Base-by-base conservation (phyloP, 78 protist genomes). In the Corallochytrium limacisporum region DNA sequence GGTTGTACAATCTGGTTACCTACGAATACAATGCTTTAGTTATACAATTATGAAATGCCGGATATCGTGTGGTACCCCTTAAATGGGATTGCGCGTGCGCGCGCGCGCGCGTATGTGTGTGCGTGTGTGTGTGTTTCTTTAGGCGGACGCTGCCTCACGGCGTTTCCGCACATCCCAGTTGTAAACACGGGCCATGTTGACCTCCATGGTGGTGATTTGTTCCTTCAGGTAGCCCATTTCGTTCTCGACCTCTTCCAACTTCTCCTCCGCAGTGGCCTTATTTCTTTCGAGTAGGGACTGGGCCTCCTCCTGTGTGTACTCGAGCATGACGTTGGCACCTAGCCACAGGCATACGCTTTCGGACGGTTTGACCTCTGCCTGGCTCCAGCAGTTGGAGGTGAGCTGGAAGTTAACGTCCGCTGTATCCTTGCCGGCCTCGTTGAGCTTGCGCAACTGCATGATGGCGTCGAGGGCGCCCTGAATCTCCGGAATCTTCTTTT, bases 251-350 rank as follows among this genome's bases (percentile, higher is more conserved):
- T 68, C 69, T 29, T 37, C 32, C 20, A 71, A 47, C 50, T 69
- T 70, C 46, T 43, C 62, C 46, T 82, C 72, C 20, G 69, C 82
- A 6, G 74, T 31, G 20, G 44, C 57, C 29, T 68, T 42, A 33
- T 81, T 73, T 33, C 75, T 77, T 15, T 31, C 31, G 10, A 81
- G 55, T 12, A 81, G 79, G 4, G 59, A 39, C 43, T 61, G 46
- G 22, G 89, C 89, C 55, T 78, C 89, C 0, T 78, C 84, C 56
- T 74, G 74, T 10, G 84, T 50, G 44, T 70, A 84, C 55, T 84
- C 84, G 57, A 84, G 61, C 89, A 84, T 84, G 13, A 77, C 81
- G 57, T 84, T 77, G 6, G 89, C 89, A 36, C 88, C 88, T 20
- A 82, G 70, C 88, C 88, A 82, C 44, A 82, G 72, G 57, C 71